Conservation (phyloP, 176 grass and related monocot genomes). For the Ananas comosus region DNA sequence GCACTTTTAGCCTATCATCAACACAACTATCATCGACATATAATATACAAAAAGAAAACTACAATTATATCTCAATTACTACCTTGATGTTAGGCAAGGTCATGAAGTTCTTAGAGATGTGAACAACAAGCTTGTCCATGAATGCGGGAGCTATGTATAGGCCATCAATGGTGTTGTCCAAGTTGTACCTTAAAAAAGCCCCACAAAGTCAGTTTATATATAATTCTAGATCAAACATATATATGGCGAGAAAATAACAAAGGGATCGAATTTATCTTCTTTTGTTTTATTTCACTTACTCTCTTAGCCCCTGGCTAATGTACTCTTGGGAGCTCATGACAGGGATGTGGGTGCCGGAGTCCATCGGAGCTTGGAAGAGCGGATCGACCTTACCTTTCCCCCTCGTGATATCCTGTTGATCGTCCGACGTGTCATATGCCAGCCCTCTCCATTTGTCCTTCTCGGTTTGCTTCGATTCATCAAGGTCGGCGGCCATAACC, state of each 20-base stretch:
- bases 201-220: too few species aligned
- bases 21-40: too few species aligned
- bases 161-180: not conserved
- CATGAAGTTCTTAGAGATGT: slow-evolving; percentile 26
- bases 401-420: slow-evolving; percentile 27
- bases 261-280: too few species aligned
- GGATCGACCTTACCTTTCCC: slow-evolving; percentile 17
- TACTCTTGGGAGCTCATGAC: slow-evolving; percentile 17
- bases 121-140: slow-evolving; percentile 26
- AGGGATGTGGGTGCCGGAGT: slow-evolving; percentile 19
- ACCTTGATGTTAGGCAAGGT: slow-evolving; percentile 22
- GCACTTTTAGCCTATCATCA: too few species aligned
- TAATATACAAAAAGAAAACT: not conserved
- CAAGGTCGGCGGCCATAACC: slow-evolving; percentile 14
- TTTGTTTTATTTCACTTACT: not conserved
- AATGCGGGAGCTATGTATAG: slow-evolving; percentile 24
- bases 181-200: too few species aligned
- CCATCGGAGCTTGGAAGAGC: slow-evolving; percentile 27
- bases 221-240: too few species aligned
- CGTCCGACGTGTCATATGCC: slow-evolving; percentile 12
- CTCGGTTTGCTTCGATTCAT: slow-evolving; percentile 15
- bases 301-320: slow-evolving; percentile 19
- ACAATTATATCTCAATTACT: not conserved
- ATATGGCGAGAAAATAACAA: too few species aligned
- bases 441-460: slow-evolving; percentile 9